phyloP scores from a whole-genome alignment of 2,329 filamentous ascomycete genomes.

The Aspergillus caelatus region DNA sequence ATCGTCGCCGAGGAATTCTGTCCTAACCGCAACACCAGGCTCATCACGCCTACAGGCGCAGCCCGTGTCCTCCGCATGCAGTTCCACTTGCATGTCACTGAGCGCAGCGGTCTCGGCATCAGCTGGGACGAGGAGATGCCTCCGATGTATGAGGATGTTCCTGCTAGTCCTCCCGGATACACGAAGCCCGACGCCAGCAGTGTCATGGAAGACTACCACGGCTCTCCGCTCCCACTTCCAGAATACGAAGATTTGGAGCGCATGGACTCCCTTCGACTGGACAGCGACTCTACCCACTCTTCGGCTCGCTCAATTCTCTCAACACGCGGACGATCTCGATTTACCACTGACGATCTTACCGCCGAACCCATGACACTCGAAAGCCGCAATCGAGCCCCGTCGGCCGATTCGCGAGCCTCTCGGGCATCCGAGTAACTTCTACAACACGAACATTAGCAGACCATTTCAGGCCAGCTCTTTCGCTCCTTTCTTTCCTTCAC shows the following conservation, averaged over 20 bases:
- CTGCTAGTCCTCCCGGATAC: constrained; percentile 78
- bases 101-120: constrained; percentile 83
- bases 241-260: constrained; percentile 53
- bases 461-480: neutral
- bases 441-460: neutral
- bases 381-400: constrained; percentile 18
- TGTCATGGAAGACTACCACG: constrained; percentile 51
- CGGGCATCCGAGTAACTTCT: constrained; percentile 10
- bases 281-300: constrained; percentile 36
- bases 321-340: constrained; percentile 28
- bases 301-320: constrained; percentile 14
- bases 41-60: constrained; percentile 83
- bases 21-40: constrained; percentile 67
- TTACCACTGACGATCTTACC: constrained; percentile 38
- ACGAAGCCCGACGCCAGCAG: constrained; percentile 44
- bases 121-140: constrained; percentile 97
- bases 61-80: constrained; percentile 91
- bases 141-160: constrained; percentile 91
- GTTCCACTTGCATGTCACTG: constrained; percentile 80
- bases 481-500: neutral
- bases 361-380: constrained; percentile 17
- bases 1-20: constrained; percentile 91
- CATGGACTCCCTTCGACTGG: constrained; percentile 40
- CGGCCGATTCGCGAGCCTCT: constrained; percentile 15
- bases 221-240: constrained; percentile 42